These are phyloP conservation scores for Rhizophlyctis rosea DNA, from an alignment of 192 early-diverging fungal species.

Conservation along the genomic window DNA sequence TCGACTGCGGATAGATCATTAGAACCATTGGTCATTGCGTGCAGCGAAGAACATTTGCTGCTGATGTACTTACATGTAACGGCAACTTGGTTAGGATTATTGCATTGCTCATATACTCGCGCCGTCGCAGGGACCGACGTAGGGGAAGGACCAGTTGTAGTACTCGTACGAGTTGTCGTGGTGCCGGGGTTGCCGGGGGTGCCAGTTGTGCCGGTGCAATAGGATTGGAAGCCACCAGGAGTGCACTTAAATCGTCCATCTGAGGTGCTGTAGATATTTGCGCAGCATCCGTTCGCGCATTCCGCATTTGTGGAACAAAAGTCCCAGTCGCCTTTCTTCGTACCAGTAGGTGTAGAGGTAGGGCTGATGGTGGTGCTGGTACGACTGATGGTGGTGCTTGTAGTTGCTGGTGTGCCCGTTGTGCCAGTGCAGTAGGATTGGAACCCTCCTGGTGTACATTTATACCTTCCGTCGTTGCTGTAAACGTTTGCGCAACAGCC, in stretches of 20 bases:
- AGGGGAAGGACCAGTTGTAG: neutral
- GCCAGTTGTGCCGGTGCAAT: neutral
- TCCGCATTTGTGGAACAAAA: too few species aligned
- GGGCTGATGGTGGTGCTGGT: neutral
- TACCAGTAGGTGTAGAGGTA: neutral
- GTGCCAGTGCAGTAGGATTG: neutral
- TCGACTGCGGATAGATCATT: too few species aligned
- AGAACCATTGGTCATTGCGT: too few species aligned
- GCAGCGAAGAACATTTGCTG: too few species aligned
- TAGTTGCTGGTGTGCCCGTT: neutral
- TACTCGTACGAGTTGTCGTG: neutral
- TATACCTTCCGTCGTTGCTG: neutral
- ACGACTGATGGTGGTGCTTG: neutral
- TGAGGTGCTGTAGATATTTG: neutral
- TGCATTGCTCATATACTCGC: constrained; percentile 6
- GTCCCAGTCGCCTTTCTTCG: constrained; percentile 1
- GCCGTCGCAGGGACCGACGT: neutral
- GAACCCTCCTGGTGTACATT: neutral
- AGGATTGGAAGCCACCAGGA: neutral
- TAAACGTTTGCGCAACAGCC: too few species aligned
- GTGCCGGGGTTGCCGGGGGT: neutral
- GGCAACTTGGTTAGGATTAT: constrained; percentile 10
- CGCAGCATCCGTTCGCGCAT: too few species aligned
- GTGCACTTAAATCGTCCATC: neutral
- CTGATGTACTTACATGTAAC: too few species aligned